Evolutionary conservation across 2,329 filamentous ascomycete species (phyloP).

Genomic region (Fusarium buharicum): DNA sequence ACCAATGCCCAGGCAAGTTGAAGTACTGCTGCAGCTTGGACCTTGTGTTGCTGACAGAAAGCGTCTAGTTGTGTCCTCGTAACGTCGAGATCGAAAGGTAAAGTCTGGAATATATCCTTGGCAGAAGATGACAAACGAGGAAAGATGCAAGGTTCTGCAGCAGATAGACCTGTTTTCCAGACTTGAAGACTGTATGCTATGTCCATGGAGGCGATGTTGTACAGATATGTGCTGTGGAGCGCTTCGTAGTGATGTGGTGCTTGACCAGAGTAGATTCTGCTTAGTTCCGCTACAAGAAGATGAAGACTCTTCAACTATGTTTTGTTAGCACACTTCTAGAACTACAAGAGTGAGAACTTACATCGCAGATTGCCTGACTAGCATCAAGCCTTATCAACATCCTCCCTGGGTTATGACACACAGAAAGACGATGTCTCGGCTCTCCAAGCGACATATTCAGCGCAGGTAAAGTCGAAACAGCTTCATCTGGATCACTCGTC

Average conservation of each 20-base stretch:
- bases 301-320: conserved; percentile 53
- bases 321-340: not conserved
- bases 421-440: conserved; percentile 62
- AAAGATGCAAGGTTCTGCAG: conserved; percentile 57
- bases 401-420: conserved; percentile 57
- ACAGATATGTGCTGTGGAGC: conserved; percentile 42
- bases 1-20: conserved; percentile 70
- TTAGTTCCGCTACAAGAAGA: conserved; percentile 59
- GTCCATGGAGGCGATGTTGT: conserved; percentile 45
- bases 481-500: conserved; percentile 52
- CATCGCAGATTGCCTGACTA: conserved; percentile 63
- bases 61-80: conserved; percentile 54
- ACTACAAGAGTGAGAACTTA: conserved; percentile 26
- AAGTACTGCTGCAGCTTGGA: conserved; percentile 62
- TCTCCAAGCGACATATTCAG: conserved; percentile 52
- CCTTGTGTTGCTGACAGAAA: conserved; percentile 54
- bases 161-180: conserved; percentile 57
- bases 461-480: conserved; percentile 54
- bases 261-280: conserved; percentile 56
- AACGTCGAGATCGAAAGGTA: conserved; percentile 55
- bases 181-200: conserved; percentile 53
- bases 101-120: conserved; percentile 48
- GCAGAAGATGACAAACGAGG: conserved; percentile 52
- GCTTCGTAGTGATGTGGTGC: conserved; percentile 43
- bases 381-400: conserved; percentile 62